A percentile compares a stretch with the other conserved stretches of the same genome.
phyloP scores from a whole-genome alignment of 129 eudicot species.

The Apium graveolens region DNA sequence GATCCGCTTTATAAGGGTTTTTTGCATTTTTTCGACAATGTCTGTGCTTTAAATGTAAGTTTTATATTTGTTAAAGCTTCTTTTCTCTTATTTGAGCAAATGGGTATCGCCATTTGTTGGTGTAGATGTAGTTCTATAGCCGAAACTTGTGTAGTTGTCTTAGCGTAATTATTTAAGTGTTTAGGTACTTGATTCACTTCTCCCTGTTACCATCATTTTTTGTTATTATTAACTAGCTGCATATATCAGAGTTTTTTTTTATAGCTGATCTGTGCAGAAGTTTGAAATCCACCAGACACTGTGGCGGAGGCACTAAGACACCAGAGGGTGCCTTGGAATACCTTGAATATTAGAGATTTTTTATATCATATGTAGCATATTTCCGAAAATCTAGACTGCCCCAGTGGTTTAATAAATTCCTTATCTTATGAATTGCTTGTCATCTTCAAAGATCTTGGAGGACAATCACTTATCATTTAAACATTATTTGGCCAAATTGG shows the following conservation, averaged over 20 bases:
- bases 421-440: neutral
- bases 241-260: neutral
- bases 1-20: slow-evolving; percentile 11
- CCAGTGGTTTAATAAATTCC: neutral
- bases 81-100: slow-evolving; percentile 16
- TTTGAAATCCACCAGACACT: neutral
- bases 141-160: neutral
- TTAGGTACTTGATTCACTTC: neutral
- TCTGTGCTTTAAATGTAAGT: neutral
- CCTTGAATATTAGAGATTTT: neutral
- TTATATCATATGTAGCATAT: neutral
- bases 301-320: neutral
- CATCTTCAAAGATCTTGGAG: neutral
- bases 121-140: slow-evolving; percentile 2
- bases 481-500: neutral
- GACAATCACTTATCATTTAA: neutral
- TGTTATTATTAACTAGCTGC: neutral
- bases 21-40: slow-evolving; percentile 14
- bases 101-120: slow-evolving; percentile 23
- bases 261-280: neutral
- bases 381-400: neutral
- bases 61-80: neutral
- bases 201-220: neutral
- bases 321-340: neutral
- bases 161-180: neutral